Percentiles rank a stretch among this genome's conserved stretches.
These are phyloP conservation scores for Lophiostoma macrostomum DNA, from an alignment of 495 filamentous ascomycete genomes.

Conservation along the genomic window DNA sequence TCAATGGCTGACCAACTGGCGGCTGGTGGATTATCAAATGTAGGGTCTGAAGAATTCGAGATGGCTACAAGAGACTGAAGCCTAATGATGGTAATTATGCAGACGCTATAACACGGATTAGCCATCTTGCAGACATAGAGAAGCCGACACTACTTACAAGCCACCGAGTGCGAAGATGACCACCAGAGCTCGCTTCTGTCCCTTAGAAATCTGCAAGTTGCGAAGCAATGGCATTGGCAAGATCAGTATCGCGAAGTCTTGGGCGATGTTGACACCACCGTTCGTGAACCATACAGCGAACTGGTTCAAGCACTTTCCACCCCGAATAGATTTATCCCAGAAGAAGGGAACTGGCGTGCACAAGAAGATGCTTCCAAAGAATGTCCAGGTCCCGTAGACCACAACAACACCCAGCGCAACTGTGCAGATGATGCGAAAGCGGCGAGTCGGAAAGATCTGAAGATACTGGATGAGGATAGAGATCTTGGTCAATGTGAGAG, in stretches of 20 bases:
- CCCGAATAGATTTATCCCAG: conserved; percentile 40
- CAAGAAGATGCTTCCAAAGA: conserved; percentile 37
- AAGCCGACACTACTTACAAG: conserved; percentile 30
- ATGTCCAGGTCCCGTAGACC: conserved; percentile 30
- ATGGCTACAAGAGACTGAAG: conserved; percentile 36
- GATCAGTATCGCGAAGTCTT: conserved; percentile 48
- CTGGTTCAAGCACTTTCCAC: conserved; percentile 47
- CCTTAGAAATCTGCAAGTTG: conserved; percentile 29
- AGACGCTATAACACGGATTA: conserved; percentile 25
- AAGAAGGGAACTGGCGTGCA: conserved; percentile 37
- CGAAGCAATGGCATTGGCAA: conserved; percentile 36
- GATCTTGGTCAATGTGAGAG: conserved; percentile 25
- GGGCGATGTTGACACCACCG: conserved; percentile 51
- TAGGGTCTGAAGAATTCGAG: conserved; percentile 35
- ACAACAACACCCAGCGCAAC: conserved; percentile 29
- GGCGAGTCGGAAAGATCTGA: conserved; percentile 19
- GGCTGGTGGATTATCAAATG: conserved; percentile 34
- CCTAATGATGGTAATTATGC: conserved; percentile 37
- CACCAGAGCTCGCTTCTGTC: conserved; percentile 34
- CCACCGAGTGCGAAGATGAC: conserved; percentile 37
- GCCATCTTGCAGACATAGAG: background rate
- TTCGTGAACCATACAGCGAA: conserved; percentile 50
- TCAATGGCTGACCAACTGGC: conserved; percentile 36
- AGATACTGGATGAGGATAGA: conserved; percentile 29
- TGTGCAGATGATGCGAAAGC: conserved; percentile 27